A percentile compares a stretch with the other conserved stretches of the same genome.
These are phyloP conservation scores for Eucalyptus coolabah DNA, from an alignment of 345 rosid species.

Conservation along the genomic window DNA sequence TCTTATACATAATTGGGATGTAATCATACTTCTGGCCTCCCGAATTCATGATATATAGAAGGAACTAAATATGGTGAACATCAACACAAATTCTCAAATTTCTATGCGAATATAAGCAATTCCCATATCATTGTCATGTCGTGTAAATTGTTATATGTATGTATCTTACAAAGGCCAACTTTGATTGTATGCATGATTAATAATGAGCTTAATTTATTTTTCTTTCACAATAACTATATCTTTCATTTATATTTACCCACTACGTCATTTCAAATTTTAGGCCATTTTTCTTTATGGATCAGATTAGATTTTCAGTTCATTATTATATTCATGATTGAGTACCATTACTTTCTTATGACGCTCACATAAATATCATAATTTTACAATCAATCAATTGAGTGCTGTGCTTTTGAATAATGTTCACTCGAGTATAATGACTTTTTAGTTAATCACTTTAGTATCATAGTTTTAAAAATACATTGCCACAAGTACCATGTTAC, in stretches of 20 bases:
- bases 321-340: not conserved
- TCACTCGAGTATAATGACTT: not conserved
- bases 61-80: not conserved
- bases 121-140: not conserved
- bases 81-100: not conserved
- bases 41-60: not conserved
- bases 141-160: not conserved
- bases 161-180: not conserved
- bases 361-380: not conserved
- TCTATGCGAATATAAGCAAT: not conserved
- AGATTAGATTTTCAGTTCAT: not conserved
- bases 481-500: not conserved
- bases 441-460: not conserved
- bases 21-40: not conserved
- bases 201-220: not conserved
- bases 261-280: not conserved
- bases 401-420: accelerated
- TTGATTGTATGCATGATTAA: not conserved
- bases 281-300: not conserved
- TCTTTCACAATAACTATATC: not conserved
- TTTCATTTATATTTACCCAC: not conserved
- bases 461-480: not conserved
- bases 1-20: not conserved
- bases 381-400: not conserved
- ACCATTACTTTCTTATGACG: not conserved